Base-by-base conservation (phyloP, 2,329 filamentous ascomycete species). In the Trichoderma sp. region DNA sequence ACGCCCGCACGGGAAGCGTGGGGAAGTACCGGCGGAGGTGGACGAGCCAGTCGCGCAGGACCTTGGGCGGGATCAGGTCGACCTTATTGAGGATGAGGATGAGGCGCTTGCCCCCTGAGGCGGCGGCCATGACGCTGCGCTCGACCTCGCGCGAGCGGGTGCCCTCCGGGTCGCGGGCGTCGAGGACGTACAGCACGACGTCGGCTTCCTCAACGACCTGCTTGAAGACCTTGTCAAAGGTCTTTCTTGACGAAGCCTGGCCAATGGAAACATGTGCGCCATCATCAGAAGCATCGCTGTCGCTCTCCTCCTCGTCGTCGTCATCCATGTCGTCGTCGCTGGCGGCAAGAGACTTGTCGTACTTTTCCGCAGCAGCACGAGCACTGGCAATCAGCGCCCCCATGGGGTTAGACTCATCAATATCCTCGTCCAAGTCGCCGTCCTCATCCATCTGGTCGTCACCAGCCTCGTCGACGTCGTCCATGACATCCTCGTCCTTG, bases 51-150 rank as follows among this genome's bases (percentile, higher is more conserved):
- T 89, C 91, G 83, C 94, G 94, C 62, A 98, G 91, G 14, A 96
- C 93, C 64, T 92, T 89, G 27, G 94, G 91, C 3, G 95, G 95
- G 63, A 98, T 90, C 75, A 98, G 89, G 83, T 98, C 95, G 83
- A 97, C 95, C 90, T 98, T 98, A 92, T 98, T 98, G 79, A 98
- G 88, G 75, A 98, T 91, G 76, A 98, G 91, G 76, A 98, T 97
- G 76, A 98, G 89, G 71, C 95, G 91, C 88, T 98, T 98, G 79
- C 92, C 93, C 74, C 93, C 94, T 33, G 89, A 90, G 16, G 94
- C 93, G 11, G 94, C 93, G n/a, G 95, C 93, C 93, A 97, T 95
- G 83, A 98, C 92, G 85, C 93, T 92, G 77, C 94, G 93, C 88
- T 98, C 95, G 62, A 98, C 93, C 78, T 97, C 95, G 82, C 93